Percentiles rank a stretch among this genome's conserved stretches.
These are phyloP conservation scores for Pinus albicaulis DNA, from an alignment of 75 land plant genomes.

Conservation along the genomic window DNA sequence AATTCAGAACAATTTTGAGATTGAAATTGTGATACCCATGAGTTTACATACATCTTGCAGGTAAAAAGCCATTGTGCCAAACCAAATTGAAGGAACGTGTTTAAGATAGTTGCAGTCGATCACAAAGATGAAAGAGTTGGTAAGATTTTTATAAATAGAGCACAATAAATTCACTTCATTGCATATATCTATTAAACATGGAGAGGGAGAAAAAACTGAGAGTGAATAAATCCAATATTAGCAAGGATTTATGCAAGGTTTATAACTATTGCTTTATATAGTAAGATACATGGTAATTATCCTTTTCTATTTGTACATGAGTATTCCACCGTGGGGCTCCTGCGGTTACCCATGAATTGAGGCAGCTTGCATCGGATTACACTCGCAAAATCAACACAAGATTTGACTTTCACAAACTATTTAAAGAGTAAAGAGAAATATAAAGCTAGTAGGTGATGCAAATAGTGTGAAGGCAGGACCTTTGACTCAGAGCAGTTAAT, in stretches of 20 bases:
- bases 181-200: no score
- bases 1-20: not conserved
- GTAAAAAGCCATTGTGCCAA: slow-evolving; percentile 68
- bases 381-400: slow-evolving; percentile 51
- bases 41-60: slow-evolving; percentile 15
- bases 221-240: no score
- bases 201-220: no score
- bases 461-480: no score
- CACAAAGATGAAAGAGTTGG: slow-evolving; percentile 29
- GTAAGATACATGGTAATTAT: not conserved
- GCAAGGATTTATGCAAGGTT: no score
- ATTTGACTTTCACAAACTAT: slow-evolving; percentile 73
- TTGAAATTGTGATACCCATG: not conserved
- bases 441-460: no score
- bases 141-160: slow-evolving; percentile 1
- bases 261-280: not conserved
- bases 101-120: slow-evolving; percentile 24
- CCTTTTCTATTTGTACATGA: slow-evolving; percentile 31
- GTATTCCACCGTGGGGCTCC: slow-evolving; percentile 83
- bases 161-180: not conserved
- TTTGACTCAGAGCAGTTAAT: no score
- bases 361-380: slow-evolving; percentile 51
- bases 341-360: slow-evolving; percentile 55
- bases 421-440: no score
- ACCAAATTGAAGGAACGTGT: slow-evolving; percentile 42